Conservation (phyloP, 805 yeast species). For the Blastobotrys chiropterorum region DNA sequence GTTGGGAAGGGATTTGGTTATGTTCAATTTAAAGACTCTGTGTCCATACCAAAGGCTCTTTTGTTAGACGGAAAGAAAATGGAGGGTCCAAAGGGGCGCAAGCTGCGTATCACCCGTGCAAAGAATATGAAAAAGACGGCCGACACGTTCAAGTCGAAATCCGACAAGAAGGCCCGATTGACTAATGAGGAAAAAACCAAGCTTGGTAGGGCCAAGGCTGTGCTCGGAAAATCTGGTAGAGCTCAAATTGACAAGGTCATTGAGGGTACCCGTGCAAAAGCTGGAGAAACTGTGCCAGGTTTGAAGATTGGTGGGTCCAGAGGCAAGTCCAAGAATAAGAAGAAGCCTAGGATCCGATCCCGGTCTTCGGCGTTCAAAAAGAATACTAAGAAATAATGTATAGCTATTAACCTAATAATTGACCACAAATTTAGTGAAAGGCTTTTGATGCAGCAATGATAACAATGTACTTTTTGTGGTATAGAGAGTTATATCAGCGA, state of each 20-base stretch:
- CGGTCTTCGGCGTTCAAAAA: constrained; percentile 47
- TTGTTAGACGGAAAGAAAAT: constrained; percentile 65
- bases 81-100: constrained; percentile 39
- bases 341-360: constrained; percentile 52
- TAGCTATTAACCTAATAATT: not conserved
- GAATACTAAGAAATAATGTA: constrained; percentile 14
- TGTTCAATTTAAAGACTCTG: constrained; percentile 68
- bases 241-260: constrained; percentile 48
- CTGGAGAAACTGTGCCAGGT: constrained; percentile 57
- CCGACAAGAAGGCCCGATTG: constrained; percentile 32
- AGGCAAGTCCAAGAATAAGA: constrained; percentile 27
- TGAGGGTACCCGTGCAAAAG: constrained; percentile 76
- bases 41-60: constrained; percentile 75
- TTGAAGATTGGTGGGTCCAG: constrained; percentile 44
- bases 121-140: constrained; percentile 32
- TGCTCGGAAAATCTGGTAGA: constrained; percentile 76
- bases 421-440: not conserved
- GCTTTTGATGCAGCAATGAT: too few species aligned
- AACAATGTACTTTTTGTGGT: too few species aligned
- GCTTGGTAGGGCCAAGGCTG: constrained; percentile 70
- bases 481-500: too few species aligned
- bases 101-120: constrained; percentile 71
- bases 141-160: constrained; percentile 19
- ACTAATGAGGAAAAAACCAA: constrained; percentile 67
- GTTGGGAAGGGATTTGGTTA: constrained; percentile 97